Base-by-base conservation (phyloP, 441 rosid species). In the Oxalis stricta region DNA sequence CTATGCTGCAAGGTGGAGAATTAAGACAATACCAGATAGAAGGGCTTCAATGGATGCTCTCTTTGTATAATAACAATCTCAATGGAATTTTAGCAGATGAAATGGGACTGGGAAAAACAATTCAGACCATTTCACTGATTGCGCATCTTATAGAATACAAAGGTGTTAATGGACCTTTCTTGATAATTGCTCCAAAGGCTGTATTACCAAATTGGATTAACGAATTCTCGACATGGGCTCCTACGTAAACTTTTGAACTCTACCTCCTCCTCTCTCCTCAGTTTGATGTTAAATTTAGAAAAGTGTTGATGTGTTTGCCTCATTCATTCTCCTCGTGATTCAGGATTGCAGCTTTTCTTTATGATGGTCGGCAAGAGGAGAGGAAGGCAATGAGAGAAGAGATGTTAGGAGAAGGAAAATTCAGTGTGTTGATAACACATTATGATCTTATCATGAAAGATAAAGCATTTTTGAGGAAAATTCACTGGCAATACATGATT, bases 31-130 rank as follows among this genome's bases (percentile, higher is more conserved):
- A 93, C 74, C 99, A 93, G 58, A 18, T 93, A 52, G 99, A 93
- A 72, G 99, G 99, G 43, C 99, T 93, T 53, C 99, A 93, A 30
- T 88, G 99, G 99, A 93, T 93, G 99, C 68, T 93, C 18, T 93
- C 99, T 42, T 65, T 93, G 61, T 93, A 73, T 65, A 93, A 93
- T 66, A 93, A 93, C 78, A 82, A 88, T 60, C 79, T 93, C 33
- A 93, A 93, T 60, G 99, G 99, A 42, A 88, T 93, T 63, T 75
- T 93, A 72, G 99, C 99, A 39, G 99, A 93, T 65, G 99, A 93
- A 77, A 93, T 93, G 99, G 99, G 99, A 33, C 53, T 93, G 71
- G 99, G 99, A 20, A 93, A 93, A 65, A 88, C 99, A 41, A 93
- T 93, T 53, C 99, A 93, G 65, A 93, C 99, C 18, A 93, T 93